Evolutionary conservation across 225 moss, liverwort and hornwort species (phyloP).

Genomic region (Pseudoscleropodium purum): DNA sequence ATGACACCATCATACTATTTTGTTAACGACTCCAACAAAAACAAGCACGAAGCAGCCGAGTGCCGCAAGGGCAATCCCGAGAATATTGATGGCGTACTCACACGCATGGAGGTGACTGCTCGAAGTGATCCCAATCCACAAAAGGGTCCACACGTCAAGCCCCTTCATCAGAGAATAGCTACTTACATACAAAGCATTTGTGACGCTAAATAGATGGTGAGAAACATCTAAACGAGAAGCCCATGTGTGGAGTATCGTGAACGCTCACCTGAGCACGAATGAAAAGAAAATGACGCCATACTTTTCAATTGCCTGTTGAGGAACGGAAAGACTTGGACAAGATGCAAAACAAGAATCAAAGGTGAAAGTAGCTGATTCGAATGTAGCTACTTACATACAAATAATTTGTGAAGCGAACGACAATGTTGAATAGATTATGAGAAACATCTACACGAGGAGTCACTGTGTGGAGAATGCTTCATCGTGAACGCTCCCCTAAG

Average conservation of each 20-base stretch:
- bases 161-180: background rate
- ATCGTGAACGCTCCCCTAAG: background rate
- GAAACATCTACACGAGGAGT: background rate
- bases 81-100: constrained; percentile 68
- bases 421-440: background rate
- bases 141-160: constrained; percentile 46
- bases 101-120: constrained; percentile 77
- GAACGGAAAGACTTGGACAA: background rate
- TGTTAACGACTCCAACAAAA: constrained; percentile 51
- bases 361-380: background rate
- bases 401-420: background rate
- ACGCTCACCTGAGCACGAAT: background rate
- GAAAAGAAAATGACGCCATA: background rate
- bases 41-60: constrained; percentile 60
- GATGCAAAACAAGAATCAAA: background rate
- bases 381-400: background rate
- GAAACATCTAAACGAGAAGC: background rate
- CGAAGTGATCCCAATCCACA: constrained; percentile 86
- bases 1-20: background rate
- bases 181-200: background rate
- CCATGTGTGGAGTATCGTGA: background rate
- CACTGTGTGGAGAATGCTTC: background rate
- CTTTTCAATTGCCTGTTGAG: too few species aligned
- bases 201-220: background rate
- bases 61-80: constrained; percentile 54